These are phyloP conservation scores for Aspergillus conjunctus DNA, from an alignment of 495 filamentous ascomycete species.

Conservation along the genomic window DNA sequence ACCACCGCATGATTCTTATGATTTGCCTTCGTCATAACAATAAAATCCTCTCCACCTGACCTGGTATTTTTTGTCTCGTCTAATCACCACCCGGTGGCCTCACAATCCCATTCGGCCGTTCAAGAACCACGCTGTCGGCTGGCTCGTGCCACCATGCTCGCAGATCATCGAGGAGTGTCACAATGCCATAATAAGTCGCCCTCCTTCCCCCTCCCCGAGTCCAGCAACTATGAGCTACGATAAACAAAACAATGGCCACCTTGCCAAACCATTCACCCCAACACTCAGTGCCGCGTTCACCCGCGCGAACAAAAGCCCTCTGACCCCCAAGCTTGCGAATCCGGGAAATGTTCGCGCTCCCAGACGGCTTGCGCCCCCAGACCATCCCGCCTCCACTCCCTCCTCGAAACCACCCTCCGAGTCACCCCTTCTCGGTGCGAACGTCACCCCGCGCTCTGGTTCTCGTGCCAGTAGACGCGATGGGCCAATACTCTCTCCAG, in stretches of 20 bases:
- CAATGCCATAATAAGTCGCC: constrained; percentile 48
- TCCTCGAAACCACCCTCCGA: constrained; percentile 42
- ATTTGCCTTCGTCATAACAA: constrained; percentile 4
- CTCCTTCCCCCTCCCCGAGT: constrained; percentile 32
- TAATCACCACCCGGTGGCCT: background rate
- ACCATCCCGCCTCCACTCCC: constrained; percentile 34
- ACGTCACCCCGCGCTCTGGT: constrained; percentile 73
- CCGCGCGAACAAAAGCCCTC: constrained; percentile 41
- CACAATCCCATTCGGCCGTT: background rate
- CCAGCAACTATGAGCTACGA: constrained; percentile 53
- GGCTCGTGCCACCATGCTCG: constrained; percentile 44
- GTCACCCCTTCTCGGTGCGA: constrained; percentile 59
- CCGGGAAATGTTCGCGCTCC: constrained; percentile 37
- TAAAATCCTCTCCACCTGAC: constrained; percentile 3
- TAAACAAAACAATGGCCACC: constrained; percentile 51
- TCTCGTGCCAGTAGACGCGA: constrained; percentile 67
- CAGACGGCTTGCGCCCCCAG: constrained; percentile 41
- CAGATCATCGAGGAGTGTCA: constrained; percentile 32
- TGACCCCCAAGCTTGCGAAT: constrained; percentile 55
- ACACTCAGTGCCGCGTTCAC: constrained; percentile 51
- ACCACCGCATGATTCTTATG: constrained; percentile 3
- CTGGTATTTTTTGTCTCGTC: constrained; percentile 1
- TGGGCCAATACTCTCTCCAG: constrained; percentile 62
- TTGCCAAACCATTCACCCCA: constrained; percentile 53
- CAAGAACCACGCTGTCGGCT: constrained; percentile 16